Conservation (phyloP, 2,329 filamentous ascomycete genomes). For the Aspergillus intermedius region DNA sequence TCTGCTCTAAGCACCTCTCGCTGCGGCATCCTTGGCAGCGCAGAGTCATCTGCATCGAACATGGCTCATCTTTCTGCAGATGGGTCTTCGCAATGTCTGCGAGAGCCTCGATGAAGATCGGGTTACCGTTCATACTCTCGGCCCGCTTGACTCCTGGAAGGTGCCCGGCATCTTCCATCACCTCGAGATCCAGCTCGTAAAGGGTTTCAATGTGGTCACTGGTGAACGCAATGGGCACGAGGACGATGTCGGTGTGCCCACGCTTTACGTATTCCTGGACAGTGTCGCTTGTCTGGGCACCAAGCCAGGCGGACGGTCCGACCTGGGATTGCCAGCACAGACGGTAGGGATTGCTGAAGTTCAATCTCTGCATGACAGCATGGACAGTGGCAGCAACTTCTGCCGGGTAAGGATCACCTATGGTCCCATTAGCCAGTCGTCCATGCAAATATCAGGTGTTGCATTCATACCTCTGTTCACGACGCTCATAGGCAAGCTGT, state of each 20-base stretch:
- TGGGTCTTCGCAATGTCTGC: constrained; percentile 81
- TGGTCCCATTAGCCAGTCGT: background rate
- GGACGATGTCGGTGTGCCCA: constrained; percentile 81
- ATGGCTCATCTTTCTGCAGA: constrained; percentile 61
- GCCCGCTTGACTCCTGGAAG: constrained; percentile 72
- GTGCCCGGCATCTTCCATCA: constrained; percentile 76
- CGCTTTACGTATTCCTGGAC: constrained; percentile 85
- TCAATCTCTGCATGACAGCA: constrained; percentile 88
- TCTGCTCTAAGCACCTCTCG: constrained; percentile 70
- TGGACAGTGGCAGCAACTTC: constrained; percentile 95
- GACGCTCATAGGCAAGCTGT: constrained; percentile 94
- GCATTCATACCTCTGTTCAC: constrained; percentile 71
- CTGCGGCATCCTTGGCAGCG: constrained; percentile 92
- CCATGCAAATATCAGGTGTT: background rate
- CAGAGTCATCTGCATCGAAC: constrained; percentile 79
- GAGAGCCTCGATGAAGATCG: constrained; percentile 81
- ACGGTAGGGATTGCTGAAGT: constrained; percentile 83
- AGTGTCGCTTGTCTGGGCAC: constrained; percentile 82
- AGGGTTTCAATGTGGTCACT: constrained; percentile 99
- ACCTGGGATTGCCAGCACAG: constrained; percentile 98
- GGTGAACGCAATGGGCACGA: constrained; percentile 95
- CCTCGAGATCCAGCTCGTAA: constrained; percentile 87
- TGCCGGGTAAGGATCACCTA: constrained; percentile 86
- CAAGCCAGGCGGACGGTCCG: constrained; percentile 89
- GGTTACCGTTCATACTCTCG: constrained; percentile 86